Conservation (phyloP, 176 grass and related monocot species). For the Carex pumila region DNA sequence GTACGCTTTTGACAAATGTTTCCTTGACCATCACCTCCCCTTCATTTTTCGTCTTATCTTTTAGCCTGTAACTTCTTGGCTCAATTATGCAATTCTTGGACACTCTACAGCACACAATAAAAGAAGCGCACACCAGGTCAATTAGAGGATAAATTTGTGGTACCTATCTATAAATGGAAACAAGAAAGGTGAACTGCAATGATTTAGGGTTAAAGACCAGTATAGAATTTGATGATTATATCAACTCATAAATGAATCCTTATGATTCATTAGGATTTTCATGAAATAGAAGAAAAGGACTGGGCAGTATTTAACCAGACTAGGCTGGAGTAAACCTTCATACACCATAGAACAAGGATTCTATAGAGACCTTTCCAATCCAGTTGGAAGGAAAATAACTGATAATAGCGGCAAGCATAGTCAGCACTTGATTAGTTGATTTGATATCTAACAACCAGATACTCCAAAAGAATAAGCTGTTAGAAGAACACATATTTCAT, state of each 20-base stretch:
- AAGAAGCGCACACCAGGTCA: neutral
- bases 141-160: neutral
- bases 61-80: conserved; percentile 83
- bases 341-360: neutral
- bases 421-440: neutral
- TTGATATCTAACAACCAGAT: neutral
- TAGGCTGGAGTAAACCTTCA: neutral
- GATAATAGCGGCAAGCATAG: neutral
- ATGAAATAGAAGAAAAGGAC: neutral
- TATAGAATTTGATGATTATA: neutral
- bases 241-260: neutral
- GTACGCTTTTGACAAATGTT: conserved; percentile 72
- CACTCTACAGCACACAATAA: conserved; percentile 38
- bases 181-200: neutral
- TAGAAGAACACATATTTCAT: neutral
- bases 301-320: neutral
- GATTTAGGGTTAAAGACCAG: neutral
- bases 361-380: neutral
- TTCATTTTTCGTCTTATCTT: conserved; percentile 79
- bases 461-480: neutral
- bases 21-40: conserved; percentile 85
- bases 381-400: neutral
- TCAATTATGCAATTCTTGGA: conserved; percentile 33
- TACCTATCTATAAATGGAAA: neutral
- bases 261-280: neutral